These are phyloP conservation scores for Metschnikowia vanudenii DNA, from an alignment of 805 yeast species.

Conservation along the genomic window DNA sequence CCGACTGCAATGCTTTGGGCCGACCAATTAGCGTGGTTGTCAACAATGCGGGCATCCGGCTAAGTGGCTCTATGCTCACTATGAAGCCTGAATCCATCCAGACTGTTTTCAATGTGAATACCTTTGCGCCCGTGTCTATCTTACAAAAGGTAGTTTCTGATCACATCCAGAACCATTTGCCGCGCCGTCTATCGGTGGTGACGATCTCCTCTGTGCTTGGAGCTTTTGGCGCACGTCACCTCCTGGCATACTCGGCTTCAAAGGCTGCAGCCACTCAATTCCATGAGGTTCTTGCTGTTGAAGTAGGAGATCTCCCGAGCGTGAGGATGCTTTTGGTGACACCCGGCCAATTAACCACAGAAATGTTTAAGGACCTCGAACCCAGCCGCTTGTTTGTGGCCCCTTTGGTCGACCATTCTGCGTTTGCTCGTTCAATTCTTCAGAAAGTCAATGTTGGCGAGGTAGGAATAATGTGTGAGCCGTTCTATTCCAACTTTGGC, in stretches of 20 bases:
- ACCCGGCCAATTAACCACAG: conserved; percentile 52
- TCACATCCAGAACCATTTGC: conserved; percentile 18
- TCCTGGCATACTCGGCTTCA: conserved; percentile 49
- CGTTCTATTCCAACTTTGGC: conserved; percentile 47
- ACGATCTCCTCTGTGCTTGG: conserved; percentile 50
- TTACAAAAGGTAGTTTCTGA: conserved; percentile 22
- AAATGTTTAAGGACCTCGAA: conserved; percentile 48
- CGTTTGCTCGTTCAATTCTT: conserved; percentile 37
- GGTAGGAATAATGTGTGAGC: conserved; percentile 43
- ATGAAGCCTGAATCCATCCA: conserved; percentile 23
- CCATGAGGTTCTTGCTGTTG: conserved; percentile 46
- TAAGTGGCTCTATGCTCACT: conserved; percentile 28
- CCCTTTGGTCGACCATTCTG: conserved; percentile 42
- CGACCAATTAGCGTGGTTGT: conserved; percentile 33
- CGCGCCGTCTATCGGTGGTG: conserved; percentile 33
- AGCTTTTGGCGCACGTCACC: conserved; percentile 45
- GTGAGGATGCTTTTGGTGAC: conserved; percentile 39
- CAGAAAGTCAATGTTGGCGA: conserved; percentile 36
- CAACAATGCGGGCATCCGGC: conserved; percentile 52
- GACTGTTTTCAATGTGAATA: conserved; percentile 30
- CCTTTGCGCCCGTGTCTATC: conserved; percentile 31
- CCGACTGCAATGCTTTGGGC: conserved; percentile 3
- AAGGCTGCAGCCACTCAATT: conserved; percentile 46
- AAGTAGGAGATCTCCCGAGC: conserved; percentile 24
- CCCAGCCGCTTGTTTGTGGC: conserved; percentile 45